These are phyloP conservation scores for Candida nonsorbophila DNA, from an alignment of 805 yeast species.

Conservation along the genomic window DNA sequence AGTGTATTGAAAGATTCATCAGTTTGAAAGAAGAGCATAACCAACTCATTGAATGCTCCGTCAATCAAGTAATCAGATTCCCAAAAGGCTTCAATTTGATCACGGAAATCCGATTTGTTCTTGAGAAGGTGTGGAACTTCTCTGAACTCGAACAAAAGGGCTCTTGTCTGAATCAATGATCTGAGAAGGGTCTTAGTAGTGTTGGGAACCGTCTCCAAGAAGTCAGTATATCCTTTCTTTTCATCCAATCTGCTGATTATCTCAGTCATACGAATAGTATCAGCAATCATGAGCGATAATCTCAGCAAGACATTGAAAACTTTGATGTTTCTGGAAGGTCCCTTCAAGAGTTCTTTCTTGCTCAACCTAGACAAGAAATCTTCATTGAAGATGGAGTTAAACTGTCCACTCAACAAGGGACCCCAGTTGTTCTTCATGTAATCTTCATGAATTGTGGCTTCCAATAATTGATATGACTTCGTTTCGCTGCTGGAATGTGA, in stretches of 20 bases:
- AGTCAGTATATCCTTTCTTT: constrained; percentile 13
- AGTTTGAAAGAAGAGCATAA: constrained; percentile 38
- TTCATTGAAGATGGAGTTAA: too few relatives aligned
- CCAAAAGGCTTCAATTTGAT: constrained; percentile 20
- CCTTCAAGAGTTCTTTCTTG: constrained; percentile 6
- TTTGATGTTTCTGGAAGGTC: constrained; percentile 6
- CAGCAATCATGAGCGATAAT: constrained; percentile 30
- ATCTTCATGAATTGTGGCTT: constrained; percentile 14
- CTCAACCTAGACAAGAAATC: constrained; percentile 11
- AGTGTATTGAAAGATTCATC: constrained; percentile 38
- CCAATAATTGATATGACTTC: constrained; percentile 21
- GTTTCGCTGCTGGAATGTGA: constrained; percentile 14
- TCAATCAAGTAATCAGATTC: constrained; percentile 15
- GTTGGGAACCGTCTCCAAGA: constrained; percentile 20
- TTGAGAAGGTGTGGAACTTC: constrained; percentile 9
- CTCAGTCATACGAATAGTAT: constrained; percentile 55
- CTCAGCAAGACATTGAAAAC: constrained; percentile 13
- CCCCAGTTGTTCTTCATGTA: too few relatives aligned
- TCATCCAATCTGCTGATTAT: constrained; percentile 51
- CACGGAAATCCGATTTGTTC: constrained; percentile 2
- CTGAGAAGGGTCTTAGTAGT: constrained; percentile 27
- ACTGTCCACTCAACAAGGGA: too few relatives aligned
- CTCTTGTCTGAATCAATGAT: constrained; percentile 39
- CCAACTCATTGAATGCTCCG: constrained; percentile 34
- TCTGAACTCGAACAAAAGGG: constrained; percentile 8